These are phyloP conservation scores for Xanthoconium separans DNA, from an alignment of 1,284 basidiomycete species.

Conservation along the genomic window DNA sequence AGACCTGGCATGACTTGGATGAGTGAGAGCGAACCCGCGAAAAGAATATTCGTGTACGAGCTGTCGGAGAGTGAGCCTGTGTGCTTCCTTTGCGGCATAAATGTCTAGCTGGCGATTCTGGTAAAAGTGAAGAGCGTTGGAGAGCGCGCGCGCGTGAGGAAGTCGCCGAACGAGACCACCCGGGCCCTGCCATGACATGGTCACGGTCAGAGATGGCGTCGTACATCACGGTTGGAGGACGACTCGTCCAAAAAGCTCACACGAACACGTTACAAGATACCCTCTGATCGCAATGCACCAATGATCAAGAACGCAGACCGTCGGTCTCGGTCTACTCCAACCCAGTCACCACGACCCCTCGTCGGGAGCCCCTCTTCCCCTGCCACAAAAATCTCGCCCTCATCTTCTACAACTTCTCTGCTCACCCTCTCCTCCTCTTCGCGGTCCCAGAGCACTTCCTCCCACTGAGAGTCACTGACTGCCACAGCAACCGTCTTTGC, in stretches of 20 bases:
- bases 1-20: conserved; percentile 42
- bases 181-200: conserved; percentile 27
- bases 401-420: conserved; percentile 21
- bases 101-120: conserved; percentile 82
- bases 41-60: conserved; percentile 51
- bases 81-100: conserved; percentile 75
- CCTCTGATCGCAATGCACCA: conserved; percentile 68
- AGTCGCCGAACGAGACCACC: conserved; percentile 7
- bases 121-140: conserved; percentile 74
- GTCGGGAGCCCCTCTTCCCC: conserved; percentile 51
- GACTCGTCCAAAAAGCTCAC: conserved; percentile 24
- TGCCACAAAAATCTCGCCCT: conserved; percentile 52
- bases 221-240: not conserved
- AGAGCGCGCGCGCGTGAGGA: conserved; percentile 32
- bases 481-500: conserved; percentile 72
- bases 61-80: conserved; percentile 76
- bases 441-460: conserved; percentile 73
- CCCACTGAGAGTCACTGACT: conserved; percentile 72
- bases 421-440: conserved; percentile 52
- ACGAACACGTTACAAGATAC: conserved; percentile 46
- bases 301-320: conserved; percentile 76
- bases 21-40: conserved; percentile 7
- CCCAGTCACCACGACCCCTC: conserved; percentile 62
- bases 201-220: conserved; percentile 9
- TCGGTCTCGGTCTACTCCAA: conserved; percentile 70